Conservation (phyloP, 1,284 basidiomycete species). For the Microbotryomycetes sp. region DNA sequence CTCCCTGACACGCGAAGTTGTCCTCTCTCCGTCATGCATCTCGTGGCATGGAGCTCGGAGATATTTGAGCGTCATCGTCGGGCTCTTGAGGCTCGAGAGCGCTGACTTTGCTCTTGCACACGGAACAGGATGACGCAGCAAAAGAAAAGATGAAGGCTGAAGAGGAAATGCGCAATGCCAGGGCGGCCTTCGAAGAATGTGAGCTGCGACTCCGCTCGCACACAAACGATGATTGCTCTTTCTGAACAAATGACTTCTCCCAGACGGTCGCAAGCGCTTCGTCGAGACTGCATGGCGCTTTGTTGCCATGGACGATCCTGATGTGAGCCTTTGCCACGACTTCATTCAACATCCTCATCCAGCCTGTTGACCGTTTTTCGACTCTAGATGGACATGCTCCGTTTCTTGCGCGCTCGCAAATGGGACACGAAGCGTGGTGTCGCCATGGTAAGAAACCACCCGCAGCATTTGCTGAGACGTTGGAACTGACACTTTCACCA, state of each 20-base stretch:
- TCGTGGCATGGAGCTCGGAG: no score
- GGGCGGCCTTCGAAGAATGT: conserved; percentile 40
- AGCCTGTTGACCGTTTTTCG: no score
- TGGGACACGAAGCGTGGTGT: conserved; percentile 43
- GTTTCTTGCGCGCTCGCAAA: conserved; percentile 44
- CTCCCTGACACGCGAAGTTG: no score
- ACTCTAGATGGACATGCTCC: conserved; percentile 33
- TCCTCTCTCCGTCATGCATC: no score
- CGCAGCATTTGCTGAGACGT: conserved; percentile 4
- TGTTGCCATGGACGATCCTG: conserved; percentile 33
- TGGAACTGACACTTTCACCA: neutral
- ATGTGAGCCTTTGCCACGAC: conserved; percentile 14
- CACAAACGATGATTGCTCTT: no score
- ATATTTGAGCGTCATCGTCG: no score
- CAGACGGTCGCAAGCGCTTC: conserved; percentile 40
- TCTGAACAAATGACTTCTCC: neutral
- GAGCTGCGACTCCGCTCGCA: no score
- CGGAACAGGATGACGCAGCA: conserved; percentile 17
- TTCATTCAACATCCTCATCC: no score
- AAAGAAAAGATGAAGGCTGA: conserved; percentile 40
- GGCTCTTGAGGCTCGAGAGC: no score
- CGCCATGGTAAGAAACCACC: conserved; percentile 45
- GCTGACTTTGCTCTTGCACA: no score
- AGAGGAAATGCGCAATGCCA: conserved; percentile 41
- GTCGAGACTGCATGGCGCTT: conserved; percentile 43